Conservation (phyloP, 768 basidiomycete genomes). For the Lactifluus echinatus region DNA sequence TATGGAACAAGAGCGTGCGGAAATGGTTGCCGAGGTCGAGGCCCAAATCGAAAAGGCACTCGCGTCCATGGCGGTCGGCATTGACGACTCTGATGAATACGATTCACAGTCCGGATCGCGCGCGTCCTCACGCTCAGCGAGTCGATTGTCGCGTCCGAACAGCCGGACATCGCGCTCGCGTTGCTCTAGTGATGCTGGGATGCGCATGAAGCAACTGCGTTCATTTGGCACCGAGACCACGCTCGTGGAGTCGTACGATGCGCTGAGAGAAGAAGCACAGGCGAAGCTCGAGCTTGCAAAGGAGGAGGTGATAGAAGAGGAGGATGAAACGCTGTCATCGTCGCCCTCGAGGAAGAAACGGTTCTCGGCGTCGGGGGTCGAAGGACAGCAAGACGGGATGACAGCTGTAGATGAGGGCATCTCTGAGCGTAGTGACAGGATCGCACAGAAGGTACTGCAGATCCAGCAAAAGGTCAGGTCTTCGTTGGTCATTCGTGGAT, state of each 20-base stretch:
- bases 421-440: conserved; percentile 75
- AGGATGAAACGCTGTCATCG: conserved; percentile 20
- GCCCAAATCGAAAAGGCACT: conserved; percentile 84
- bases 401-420: conserved; percentile 81
- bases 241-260: conserved; percentile 56
- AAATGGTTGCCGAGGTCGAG: conserved; percentile 90
- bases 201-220: conserved; percentile 43
- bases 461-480: conserved; percentile 80
- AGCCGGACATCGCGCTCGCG: conserved; percentile 57
- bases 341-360: conserved; percentile 56
- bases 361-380: conserved; percentile 65
- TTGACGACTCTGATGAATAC: conserved; percentile 69
- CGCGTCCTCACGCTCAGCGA: conserved; percentile 8
- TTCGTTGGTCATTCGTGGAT: not conserved
- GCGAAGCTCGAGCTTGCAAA: conserved; percentile 50
- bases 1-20: conserved; percentile 81
- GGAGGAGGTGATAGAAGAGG: conserved; percentile 44
- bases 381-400: conserved; percentile 67
- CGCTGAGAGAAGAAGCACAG: conserved; percentile 30
- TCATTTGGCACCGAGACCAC: conserved; percentile 77
- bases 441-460: conserved; percentile 78
- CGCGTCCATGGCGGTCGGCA: conserved; percentile 74
- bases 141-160: conserved; percentile 23
- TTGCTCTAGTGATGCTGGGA: conserved; percentile 50
- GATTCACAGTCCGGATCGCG: conserved; percentile 45